These are phyloP conservation scores for Trichoderma gracile DNA, from an alignment of 2,329 filamentous ascomycete genomes.

Conservation along the genomic window DNA sequence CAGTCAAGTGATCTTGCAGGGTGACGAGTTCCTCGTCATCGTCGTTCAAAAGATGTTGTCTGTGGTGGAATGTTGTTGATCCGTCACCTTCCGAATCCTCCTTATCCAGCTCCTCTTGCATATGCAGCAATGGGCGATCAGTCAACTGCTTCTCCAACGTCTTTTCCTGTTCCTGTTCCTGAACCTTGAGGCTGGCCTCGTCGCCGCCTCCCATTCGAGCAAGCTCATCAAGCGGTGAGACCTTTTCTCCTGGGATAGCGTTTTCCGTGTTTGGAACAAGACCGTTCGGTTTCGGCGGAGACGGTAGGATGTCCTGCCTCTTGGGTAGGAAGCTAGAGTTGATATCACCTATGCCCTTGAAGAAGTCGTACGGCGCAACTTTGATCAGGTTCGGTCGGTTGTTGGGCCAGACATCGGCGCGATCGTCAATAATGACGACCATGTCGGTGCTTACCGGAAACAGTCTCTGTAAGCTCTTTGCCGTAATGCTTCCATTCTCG, in stretches of 20 bases:
- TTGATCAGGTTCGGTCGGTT: constrained; percentile 94
- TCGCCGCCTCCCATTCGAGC: constrained; percentile 74
- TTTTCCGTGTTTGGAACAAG: constrained; percentile 23
- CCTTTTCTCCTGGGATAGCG: constrained; percentile 31
- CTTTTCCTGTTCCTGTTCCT: constrained; percentile 84
- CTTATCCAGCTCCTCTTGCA: constrained; percentile 88
- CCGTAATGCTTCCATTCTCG: constrained; percentile 89
- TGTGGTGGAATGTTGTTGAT: constrained; percentile 42
- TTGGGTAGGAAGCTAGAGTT: constrained; percentile 97
- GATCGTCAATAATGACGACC: constrained; percentile 98
- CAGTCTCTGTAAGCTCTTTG: constrained; percentile 84
- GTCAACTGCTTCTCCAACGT: constrained; percentile 84
- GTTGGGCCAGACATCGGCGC: constrained; percentile 89
- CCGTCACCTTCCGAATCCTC: constrained; percentile 49
- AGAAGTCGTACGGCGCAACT: constrained; percentile 94
- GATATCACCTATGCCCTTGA: constrained; percentile 96
- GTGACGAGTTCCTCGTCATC: constrained; percentile 80
- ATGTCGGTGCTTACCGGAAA: constrained; percentile 98
- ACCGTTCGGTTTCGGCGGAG: constrained; percentile 33
- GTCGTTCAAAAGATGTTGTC: constrained; percentile 80
- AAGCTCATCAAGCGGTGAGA: constrained; percentile 67
- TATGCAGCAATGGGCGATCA: constrained; percentile 84
- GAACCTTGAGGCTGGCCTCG: constrained; percentile 66
- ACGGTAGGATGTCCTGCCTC: constrained; percentile 55
- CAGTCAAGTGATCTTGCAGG: constrained; percentile 73